Conservation (phyloP, 208 protist species). For the Wallacemonas sp. region DNA sequence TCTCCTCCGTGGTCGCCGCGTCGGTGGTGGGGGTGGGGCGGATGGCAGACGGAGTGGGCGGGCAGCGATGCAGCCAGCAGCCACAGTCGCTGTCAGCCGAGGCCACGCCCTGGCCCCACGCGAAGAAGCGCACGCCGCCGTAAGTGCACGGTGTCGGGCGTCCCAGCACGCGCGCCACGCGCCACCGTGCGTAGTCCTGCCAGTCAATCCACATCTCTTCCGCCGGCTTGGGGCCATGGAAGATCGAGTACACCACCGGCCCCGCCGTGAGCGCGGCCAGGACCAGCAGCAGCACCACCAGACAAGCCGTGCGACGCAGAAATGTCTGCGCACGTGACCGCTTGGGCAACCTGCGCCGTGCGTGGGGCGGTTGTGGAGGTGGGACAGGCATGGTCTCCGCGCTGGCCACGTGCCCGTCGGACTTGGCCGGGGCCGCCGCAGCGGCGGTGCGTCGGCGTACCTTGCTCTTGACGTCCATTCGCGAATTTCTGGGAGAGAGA, state of each 20-base stretch:
- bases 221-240: constrained; percentile 21
- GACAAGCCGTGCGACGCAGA: background rate
- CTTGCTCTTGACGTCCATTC: too few species aligned
- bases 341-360: background rate
- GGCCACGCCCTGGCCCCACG: constrained; percentile 30
- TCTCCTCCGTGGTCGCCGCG: too few species aligned
- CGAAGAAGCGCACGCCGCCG: constrained; percentile 32
- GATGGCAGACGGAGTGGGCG: constrained; percentile 5
- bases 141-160: constrained; percentile 27
- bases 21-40: too few species aligned
- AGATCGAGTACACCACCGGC: constrained; percentile 14
- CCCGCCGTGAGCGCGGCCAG: background rate
- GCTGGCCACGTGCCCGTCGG: too few species aligned
- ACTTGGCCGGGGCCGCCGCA: too few species aligned
- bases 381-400: too few species aligned
- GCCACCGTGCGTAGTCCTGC: constrained; percentile 20
- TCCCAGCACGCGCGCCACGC: constrained; percentile 1
- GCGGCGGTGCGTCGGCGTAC: too few species aligned
- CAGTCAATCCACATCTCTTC: constrained; percentile 39
- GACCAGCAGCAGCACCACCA: background rate
- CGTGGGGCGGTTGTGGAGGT: background rate
- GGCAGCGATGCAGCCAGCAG: constrained; percentile 34
- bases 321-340: background rate
- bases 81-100: constrained; percentile 3
- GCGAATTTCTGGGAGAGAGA: too few species aligned